A percentile compares a stretch with the other conserved stretches of the same genome.
These are phyloP conservation scores for Malus sylvestris DNA, from an alignment of 306 rosid species.

Conservation along the genomic window DNA sequence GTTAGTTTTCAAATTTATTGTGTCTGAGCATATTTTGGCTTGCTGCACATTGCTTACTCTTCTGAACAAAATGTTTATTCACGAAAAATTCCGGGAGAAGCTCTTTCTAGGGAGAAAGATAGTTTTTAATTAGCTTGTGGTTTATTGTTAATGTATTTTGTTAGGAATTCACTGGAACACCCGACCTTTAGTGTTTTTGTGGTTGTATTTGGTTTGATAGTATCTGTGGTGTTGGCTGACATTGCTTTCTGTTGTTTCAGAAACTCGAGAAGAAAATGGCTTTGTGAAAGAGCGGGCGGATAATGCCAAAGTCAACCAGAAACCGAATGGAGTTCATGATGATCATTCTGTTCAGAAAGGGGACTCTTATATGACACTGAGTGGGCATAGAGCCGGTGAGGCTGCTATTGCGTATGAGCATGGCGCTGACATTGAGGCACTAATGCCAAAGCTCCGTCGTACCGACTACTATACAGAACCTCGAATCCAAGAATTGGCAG, in stretches of 20 bases:
- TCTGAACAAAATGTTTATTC: constrained; percentile 18
- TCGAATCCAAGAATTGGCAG: constrained; percentile 83
- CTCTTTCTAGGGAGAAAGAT: constrained; percentile 27
- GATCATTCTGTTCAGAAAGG: constrained; percentile 55
- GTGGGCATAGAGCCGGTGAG: constrained; percentile 97
- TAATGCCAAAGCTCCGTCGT: constrained; percentile 88
- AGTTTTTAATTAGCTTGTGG: background rate
- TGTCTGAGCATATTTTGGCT: background rate
- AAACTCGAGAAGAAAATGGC: constrained; percentile 46
- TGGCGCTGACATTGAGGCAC: constrained; percentile 92
- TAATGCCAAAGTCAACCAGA: constrained; percentile 34
- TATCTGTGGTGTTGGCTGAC: background rate
- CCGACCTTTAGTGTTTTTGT: too few species aligned
- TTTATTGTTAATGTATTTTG: background rate
- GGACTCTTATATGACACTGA: constrained; percentile 62
- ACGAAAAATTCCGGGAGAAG: constrained; percentile 38
- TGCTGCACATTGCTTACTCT: background rate
- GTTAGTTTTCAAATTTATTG: background rate
- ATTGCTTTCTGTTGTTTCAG: constrained; percentile 24
- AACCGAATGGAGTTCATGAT: constrained; percentile 50
- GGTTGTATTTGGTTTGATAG: background rate
- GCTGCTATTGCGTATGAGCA: constrained; percentile 97
- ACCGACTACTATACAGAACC: constrained; percentile 93
- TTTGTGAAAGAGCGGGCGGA: constrained; percentile 37
- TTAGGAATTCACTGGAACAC: too few species aligned